Conservation (phyloP, 2,329 filamentous ascomycete species). For the Aspergillus sp. region DNA sequence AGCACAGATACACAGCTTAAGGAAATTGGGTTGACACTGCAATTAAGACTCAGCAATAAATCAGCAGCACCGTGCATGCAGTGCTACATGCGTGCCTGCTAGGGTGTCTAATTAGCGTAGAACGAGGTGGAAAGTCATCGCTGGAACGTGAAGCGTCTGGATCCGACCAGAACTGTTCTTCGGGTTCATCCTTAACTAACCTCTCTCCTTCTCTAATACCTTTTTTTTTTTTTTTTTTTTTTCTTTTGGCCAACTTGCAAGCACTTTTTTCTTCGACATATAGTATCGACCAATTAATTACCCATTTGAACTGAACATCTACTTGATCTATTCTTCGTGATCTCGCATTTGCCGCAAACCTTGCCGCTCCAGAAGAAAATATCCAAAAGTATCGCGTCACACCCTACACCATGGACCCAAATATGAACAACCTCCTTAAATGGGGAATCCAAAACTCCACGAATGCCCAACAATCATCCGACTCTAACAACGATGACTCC, state of each 20-base stretch:
- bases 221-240: neutral
- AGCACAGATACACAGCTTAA: neutral
- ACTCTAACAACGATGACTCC: constrained; percentile 31
- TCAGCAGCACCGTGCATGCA: neutral
- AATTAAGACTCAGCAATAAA: neutral
- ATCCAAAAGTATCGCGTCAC: neutral
- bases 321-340: neutral
- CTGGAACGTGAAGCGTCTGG: constrained; percentile 26
- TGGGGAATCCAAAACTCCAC: constrained; percentile 70
- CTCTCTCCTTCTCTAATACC: neutral
- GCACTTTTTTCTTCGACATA: neutral
- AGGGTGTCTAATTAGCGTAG: constrained; percentile 10
- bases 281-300: neutral
- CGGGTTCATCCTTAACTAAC: neutral
- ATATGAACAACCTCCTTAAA: constrained; percentile 75
- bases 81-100: neutral
- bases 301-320: neutral
- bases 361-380: neutral
- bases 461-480: constrained; percentile 29
- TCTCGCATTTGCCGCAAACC: neutral
- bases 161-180: constrained; percentile 12
- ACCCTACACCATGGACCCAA: constrained; percentile 54
- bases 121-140: constrained; percentile 26
- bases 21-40: neutral
- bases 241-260: neutral